Evolutionary conservation across 495 filamentous ascomycete species (phyloP).

Genomic region (Penicillium riverlandense): DNA sequence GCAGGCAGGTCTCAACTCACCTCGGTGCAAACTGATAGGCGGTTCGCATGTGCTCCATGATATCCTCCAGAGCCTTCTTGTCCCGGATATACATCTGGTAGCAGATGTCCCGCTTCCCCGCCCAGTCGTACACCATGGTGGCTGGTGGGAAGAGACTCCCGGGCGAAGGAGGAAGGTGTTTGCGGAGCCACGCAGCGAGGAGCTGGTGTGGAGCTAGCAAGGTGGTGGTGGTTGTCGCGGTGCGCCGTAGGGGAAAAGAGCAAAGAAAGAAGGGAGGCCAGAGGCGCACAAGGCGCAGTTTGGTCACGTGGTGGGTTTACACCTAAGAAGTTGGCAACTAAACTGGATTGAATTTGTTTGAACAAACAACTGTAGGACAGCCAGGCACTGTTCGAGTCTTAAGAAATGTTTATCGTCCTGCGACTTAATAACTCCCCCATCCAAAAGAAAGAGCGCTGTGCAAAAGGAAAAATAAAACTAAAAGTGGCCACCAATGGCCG

Average conservation of each 20-base stretch:
- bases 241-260: conserved; percentile 26
- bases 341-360: not conserved
- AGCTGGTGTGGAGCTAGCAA: conserved; percentile 17
- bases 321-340: too few species aligned
- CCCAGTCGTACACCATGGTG: conserved; percentile 71
- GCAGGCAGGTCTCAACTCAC: conserved; percentile 29
- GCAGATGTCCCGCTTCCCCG: conserved; percentile 59
- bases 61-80: conserved; percentile 59
- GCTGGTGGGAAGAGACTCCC: conserved; percentile 10
- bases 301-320: conserved; percentile 10
- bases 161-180: too few species aligned
- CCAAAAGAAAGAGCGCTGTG: too few species aligned
- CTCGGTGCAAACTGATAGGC: conserved; percentile 59
- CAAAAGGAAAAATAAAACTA: not conserved
- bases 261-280: conserved; percentile 13
- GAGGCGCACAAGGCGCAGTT: conserved; percentile 12
- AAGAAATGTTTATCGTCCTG: conserved; percentile 1
- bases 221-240: conserved; percentile 33
- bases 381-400: too few species aligned
- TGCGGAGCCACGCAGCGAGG: too few species aligned
- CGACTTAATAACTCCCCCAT: not conserved
- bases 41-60: conserved; percentile 55
- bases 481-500: not conserved
- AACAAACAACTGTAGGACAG: too few species aligned
- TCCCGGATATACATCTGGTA: conserved; percentile 69